phyloP scores from a whole-genome alignment of 768 basidiomycete species.

The Fomitopsis serialis region DNA sequence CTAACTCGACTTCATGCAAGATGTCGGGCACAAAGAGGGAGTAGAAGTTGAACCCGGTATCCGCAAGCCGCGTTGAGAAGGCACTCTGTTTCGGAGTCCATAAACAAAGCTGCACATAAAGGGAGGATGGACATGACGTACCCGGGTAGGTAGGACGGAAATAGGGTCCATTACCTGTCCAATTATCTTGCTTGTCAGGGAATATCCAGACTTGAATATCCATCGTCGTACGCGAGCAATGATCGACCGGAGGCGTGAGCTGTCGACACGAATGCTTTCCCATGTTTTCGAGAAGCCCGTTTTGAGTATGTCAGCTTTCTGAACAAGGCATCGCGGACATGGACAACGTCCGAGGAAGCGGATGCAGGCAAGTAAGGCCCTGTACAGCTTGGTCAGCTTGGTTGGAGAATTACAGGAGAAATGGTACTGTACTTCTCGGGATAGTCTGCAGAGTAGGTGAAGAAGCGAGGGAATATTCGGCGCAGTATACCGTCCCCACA shows the following conservation, averaged over 20 bases:
- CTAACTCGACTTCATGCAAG: constrained; percentile 22
- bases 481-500: constrained; percentile 24
- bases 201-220: constrained; percentile 15
- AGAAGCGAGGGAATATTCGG: constrained; percentile 21
- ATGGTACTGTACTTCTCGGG: constrained; percentile 27
- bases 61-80: constrained; percentile 20
- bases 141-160: constrained; percentile 17
- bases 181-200: constrained; percentile 6
- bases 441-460: constrained; percentile 30
- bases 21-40: constrained; percentile 24
- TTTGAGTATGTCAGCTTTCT: constrained; percentile 22
- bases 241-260: not conserved
- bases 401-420: too few species aligned
- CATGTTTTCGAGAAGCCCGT: constrained; percentile 18
- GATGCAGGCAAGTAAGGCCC: constrained; percentile 32
- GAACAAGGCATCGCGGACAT: constrained; percentile 33
- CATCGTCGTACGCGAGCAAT: constrained; percentile 10
- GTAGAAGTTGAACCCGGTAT: constrained; percentile 14
- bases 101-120: not conserved
- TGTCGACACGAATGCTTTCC: constrained; percentile 7
- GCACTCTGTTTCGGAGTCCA: constrained; percentile 22
- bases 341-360: constrained; percentile 33
- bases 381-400: constrained; percentile 3
- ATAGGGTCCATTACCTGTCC: constrained; percentile 7
- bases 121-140: constrained; percentile 1